These are phyloP conservation scores for Plasmodium vivax DNA, from an alignment of 169 alveolate genomes.

Conservation along the genomic window DNA sequence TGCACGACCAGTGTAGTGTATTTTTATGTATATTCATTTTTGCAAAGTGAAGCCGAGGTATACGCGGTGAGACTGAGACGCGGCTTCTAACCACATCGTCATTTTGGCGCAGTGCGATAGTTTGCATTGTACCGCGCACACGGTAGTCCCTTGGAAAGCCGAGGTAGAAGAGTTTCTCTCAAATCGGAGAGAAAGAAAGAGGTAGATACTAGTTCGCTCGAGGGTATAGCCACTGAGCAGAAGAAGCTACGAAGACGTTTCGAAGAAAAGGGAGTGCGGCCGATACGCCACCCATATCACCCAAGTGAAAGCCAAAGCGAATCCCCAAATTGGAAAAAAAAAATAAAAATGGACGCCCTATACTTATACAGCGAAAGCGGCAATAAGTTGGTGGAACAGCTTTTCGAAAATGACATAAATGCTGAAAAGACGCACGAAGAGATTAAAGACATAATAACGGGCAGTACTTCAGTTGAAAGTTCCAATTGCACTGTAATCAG, in stretches of 20 bases:
- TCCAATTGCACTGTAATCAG: constrained; percentile 2
- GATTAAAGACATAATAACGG: constrained; percentile 5
- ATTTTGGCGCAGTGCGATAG: not conserved
- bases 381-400: constrained; percentile 22
- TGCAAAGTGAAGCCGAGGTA: not conserved
- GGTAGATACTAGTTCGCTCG: not conserved
- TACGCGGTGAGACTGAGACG: not conserved
- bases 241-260: not conserved
- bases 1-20: not conserved
- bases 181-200: not conserved
- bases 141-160: not conserved
- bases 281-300: not conserved
- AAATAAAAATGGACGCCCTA: constrained; percentile 37
- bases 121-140: not conserved
- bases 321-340: not conserved
- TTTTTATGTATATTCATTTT: not conserved
- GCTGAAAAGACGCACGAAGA: not conserved
- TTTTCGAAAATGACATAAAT: not conserved
- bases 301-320: not conserved
- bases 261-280: not conserved
- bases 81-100: not conserved
- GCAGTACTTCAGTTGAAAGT: not conserved
- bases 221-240: not conserved
- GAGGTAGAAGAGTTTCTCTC: not conserved
- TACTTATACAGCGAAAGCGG: constrained; percentile 22